phyloP scores from a whole-genome alignment of 2,329 filamentous ascomycete species.

The Botryotinia convoluta region DNA sequence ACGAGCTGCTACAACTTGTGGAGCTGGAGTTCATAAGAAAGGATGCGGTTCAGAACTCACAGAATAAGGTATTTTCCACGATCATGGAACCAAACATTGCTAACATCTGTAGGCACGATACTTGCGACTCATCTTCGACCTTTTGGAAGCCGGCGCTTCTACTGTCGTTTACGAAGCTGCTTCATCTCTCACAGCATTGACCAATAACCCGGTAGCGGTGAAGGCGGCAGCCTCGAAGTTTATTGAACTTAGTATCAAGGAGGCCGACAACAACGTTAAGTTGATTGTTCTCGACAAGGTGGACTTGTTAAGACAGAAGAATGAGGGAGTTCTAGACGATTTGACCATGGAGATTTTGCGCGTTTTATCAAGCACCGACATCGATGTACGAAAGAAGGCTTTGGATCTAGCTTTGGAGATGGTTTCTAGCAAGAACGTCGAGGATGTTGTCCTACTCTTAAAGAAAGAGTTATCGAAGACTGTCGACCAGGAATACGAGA shows the following conservation, averaged over 20 bases:
- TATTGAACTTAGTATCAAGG: conserved; percentile 95
- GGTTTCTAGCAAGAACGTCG: conserved; percentile 98
- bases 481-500: conserved; percentile 97
- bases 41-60: conserved; percentile 89
- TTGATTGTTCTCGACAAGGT: conserved; percentile 96
- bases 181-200: conserved; percentile 88
- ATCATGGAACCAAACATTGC: conserved; percentile 21
- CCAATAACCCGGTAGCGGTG: conserved; percentile 93
- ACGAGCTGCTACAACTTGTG: conserved; percentile 88
- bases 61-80: conserved; percentile 72
- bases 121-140: conserved; percentile 90
- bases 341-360: conserved; percentile 95
- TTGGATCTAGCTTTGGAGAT: conserved; percentile 89
- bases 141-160: conserved; percentile 87
- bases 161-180: conserved; percentile 98
- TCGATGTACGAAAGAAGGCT: conserved; percentile 92
- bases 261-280: conserved; percentile 98
- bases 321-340: conserved; percentile 89
- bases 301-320: conserved; percentile 79
- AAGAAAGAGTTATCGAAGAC: conserved; percentile 99
- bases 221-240: conserved; percentile 96
- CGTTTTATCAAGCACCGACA: conserved; percentile 90
- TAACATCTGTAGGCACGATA: conserved; percentile 68
- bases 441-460: conserved; percentile 90
- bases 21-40: conserved; percentile 97